Evolutionary conservation across 257 asterid genomes (phyloP), one percentile per base, ranked within the genome.

Genomic region (Capsicum chinense): DNA sequence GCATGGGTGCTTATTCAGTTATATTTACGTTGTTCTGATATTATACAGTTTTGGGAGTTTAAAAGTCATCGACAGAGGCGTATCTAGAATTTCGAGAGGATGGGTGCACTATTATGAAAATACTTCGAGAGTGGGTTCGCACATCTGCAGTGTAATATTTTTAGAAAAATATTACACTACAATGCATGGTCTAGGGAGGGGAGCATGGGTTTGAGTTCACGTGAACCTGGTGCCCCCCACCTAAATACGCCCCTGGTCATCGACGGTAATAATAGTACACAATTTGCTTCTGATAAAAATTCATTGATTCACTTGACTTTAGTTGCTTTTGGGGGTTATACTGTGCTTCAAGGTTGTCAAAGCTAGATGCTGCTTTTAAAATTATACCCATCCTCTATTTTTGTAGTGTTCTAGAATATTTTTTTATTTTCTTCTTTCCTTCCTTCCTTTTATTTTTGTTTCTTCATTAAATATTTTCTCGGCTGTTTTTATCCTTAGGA

Each of bases 1-100:
- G 73, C 73, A 33, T 66, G 2, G n/a, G 17, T 68, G 21, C 78
- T 39, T 39, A 69, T 69, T 39, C 56, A 39, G 15, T 69, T 39
- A 37, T 8, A 37, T 8, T 69, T 69, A 39, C 0, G 4, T 3
- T 39, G 44, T 69, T 69, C 54, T 69, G 13, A 69, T 69, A 69
- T 47, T 39, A 68, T 68, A 16, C 78, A 39, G 78, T 69, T 69
- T 69, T 39, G 78, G 74, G 50, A 67, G 3, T 64, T 68, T 42
- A 68, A 7, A 37, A 39, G 19, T 69, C 78, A 15, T 69, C 7
- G 3, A 10, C 44, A 26, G 33, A 26, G 33, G 33, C 33, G 33
- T 26, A 26, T 26, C 33, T 26, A 1, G 33, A 26, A 26, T 26
- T 26, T 26, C 33, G 33, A 26, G 33, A 26, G 33, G 33, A 26